Evolutionary conservation across 139 green algal genomes (phyloP), one percentile per base, ranked within the genome.

Genomic region (Chlamydomonas eustigma): DNA sequence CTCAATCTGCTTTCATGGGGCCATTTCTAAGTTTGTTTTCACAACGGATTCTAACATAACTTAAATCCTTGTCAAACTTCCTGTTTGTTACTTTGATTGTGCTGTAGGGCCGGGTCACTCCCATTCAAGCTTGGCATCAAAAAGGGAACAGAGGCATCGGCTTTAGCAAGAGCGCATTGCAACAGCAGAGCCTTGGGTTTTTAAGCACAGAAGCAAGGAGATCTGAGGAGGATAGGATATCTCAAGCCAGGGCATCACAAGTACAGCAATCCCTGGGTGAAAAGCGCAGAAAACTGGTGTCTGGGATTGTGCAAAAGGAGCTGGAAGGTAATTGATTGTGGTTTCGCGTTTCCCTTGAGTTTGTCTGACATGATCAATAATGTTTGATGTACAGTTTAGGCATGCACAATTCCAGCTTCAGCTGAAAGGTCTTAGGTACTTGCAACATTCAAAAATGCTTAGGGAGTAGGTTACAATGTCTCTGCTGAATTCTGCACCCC

Each of bases 31-130:
- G 34, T 50, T 18, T 39, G 28, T 72, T 58, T 58, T 12, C 44
- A 58, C 18, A 18, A 18, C 44, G 31, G 30, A 39, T 31, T 34
- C 39, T 44, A 3, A 33, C 39, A 31, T 12, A 39, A 44, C 18
- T 28, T 44, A 8, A 6, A 44, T 44, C 4, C 65, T 50, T 31
- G 35, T 22, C 58, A 3, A 4, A 74, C 36, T 64, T 25, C 58
- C 35, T 4, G 25, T 18, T n/a, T 25, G 33, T 58, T 63, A 32
- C 35, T 58, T 58, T 74, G 68, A 37, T 2, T 18, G 35, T 32
- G 4, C n/a, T 72, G 36, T 25, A 90, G 76, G 86, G 86, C 1
- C 74, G 67, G 1, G 77, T 75, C n/a, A 63, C 70, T 12, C 77
- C 77, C 8, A 25, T 82, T 32, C 58, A 69, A 24, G 31, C 64